Conservation (phyloP, 352 stramenopile genomes). For the Hyphochytrium catenoides region DNA sequence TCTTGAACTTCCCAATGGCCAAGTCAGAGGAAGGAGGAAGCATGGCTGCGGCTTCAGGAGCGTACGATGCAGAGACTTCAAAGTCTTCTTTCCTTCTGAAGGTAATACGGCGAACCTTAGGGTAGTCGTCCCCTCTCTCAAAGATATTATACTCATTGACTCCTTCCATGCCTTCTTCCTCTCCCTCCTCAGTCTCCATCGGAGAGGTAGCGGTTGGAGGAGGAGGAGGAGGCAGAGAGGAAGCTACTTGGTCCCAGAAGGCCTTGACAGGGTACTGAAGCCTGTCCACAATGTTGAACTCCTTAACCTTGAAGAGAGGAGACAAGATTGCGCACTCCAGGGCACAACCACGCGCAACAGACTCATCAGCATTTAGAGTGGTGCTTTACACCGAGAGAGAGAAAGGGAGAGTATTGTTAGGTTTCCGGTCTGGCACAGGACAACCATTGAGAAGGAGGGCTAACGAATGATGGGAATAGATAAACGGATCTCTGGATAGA, state of each 20-base stretch:
- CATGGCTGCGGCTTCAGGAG: slow-evolving; percentile 35
- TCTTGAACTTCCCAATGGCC: slow-evolving; percentile 72
- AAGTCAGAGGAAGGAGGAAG: slow-evolving; percentile 38
- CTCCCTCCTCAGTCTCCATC: slow-evolving; percentile 23
- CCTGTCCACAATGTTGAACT: slow-evolving; percentile 60
- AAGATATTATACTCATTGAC: slow-evolving; percentile 84
- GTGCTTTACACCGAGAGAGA: no score
- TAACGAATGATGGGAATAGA: no score
- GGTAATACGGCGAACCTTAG: slow-evolving; percentile 89
- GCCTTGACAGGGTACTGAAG: slow-evolving; percentile 78
- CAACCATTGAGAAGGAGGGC: no score
- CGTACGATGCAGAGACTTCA: slow-evolving; percentile 66
- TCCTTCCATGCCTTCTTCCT: slow-evolving; percentile 13
- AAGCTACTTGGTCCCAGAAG: slow-evolving; percentile 55
- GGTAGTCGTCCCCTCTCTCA: slow-evolving; percentile 80
- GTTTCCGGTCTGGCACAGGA: no score
- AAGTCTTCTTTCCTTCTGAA: slow-evolving; percentile 79
- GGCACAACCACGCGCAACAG: slow-evolving; percentile 83
- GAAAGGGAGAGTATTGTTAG: no score
- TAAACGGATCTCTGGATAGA: no score
- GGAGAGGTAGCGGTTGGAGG: slow-evolving; percentile 19
- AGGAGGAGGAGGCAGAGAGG: not conserved
- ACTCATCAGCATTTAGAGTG: slow-evolving; percentile 97
- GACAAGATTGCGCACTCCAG: slow-evolving; percentile 96
- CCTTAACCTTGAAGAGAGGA: slow-evolving; percentile 89